Evolutionary conservation across 495 filamentous ascomycete species (phyloP).

Genomic region (Penicillium salamii): DNA sequence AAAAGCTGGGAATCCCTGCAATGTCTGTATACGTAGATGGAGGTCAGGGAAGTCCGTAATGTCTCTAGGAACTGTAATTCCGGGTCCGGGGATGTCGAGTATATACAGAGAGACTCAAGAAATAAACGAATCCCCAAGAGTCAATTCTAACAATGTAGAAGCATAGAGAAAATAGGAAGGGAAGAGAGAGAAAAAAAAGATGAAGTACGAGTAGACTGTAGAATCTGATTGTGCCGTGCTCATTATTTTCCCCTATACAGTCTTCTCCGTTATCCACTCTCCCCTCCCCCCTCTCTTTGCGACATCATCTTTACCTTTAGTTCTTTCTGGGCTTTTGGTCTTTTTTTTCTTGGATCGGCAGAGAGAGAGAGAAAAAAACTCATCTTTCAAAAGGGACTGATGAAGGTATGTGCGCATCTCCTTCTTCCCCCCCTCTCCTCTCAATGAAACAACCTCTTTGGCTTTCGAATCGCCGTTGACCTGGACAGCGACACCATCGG

Average conservation of each 20-base stretch:
- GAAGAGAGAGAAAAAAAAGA: neutral
- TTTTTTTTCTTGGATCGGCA: conserved; percentile 6
- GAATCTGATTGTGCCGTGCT: conserved; percentile 9
- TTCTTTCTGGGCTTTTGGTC: neutral
- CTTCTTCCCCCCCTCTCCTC: conserved; percentile 6
- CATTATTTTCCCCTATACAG: conserved; percentile 13
- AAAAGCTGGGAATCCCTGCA: neutral
- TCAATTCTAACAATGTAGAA: too few species aligned
- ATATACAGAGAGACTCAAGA: too few species aligned
- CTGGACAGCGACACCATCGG: conserved; percentile 15
- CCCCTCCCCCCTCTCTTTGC: conserved; percentile 5
- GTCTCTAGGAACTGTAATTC: too few species aligned
- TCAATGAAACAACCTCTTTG: conserved; percentile 24
- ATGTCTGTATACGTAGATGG: neutral
- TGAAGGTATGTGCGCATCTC: conserved; percentile 29
- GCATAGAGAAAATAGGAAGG: neutral
- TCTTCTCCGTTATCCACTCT: conserved; percentile 24
- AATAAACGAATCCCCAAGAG: too few species aligned
- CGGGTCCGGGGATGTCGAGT: too few species aligned
- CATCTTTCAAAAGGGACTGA: conserved; percentile 29
- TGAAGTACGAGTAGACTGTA: neutral
- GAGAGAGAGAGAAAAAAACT: neutral
- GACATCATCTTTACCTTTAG: neutral
- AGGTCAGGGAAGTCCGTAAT: too few species aligned
- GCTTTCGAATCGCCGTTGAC: conserved; percentile 13